Percentiles rank a stretch among this genome's conserved stretches.
Conservation (phyloP, 495 filamentous ascomycete species). For the Daldinia grandis region DNA sequence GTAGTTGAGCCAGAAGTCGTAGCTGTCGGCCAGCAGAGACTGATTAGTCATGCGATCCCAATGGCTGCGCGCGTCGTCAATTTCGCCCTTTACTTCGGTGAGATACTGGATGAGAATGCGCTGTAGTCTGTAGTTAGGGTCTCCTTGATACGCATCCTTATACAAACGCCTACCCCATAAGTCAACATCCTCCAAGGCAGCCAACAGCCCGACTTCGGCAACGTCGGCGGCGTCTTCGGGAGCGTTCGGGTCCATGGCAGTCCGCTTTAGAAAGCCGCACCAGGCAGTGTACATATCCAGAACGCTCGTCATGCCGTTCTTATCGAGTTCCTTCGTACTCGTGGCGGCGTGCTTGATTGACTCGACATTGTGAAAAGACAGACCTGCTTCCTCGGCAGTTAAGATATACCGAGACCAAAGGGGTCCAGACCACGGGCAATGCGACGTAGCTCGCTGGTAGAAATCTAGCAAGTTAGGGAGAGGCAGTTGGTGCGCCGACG, state of each 20-base stretch:
- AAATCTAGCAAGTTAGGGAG: slow-evolving; percentile 58
- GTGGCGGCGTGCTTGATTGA: slow-evolving; percentile 92
- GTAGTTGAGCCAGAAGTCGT: slow-evolving; percentile 92
- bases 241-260: slow-evolving; percentile 76
- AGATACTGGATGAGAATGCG: slow-evolving; percentile 91
- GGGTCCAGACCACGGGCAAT: slow-evolving; percentile 90
- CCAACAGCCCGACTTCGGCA: slow-evolving; percentile 87
- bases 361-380: slow-evolving; percentile 80
- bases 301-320: slow-evolving; percentile 80
- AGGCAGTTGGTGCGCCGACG: slow-evolving; percentile 36
- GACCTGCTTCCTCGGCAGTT: slow-evolving; percentile 76
- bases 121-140: slow-evolving; percentile 86
- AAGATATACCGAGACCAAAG: slow-evolving; percentile 91
- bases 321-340: slow-evolving; percentile 75
- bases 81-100: slow-evolving; percentile 73
- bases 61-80: slow-evolving; percentile 69
- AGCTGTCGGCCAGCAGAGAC: slow-evolving; percentile 72
- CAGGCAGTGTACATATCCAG: slow-evolving; percentile 89
- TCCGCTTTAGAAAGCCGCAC: slow-evolving; percentile 89
- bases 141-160: slow-evolving; percentile 77
- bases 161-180: slow-evolving; percentile 79
- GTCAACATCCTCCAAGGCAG: slow-evolving; percentile 82
- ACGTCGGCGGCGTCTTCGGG: slow-evolving; percentile 91
- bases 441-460: slow-evolving; percentile 76
- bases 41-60: slow-evolving; percentile 73